Evolutionary conservation across 768 basidiomycete species (phyloP).

Genomic region (Xerocomus brunneocitrinus): DNA sequence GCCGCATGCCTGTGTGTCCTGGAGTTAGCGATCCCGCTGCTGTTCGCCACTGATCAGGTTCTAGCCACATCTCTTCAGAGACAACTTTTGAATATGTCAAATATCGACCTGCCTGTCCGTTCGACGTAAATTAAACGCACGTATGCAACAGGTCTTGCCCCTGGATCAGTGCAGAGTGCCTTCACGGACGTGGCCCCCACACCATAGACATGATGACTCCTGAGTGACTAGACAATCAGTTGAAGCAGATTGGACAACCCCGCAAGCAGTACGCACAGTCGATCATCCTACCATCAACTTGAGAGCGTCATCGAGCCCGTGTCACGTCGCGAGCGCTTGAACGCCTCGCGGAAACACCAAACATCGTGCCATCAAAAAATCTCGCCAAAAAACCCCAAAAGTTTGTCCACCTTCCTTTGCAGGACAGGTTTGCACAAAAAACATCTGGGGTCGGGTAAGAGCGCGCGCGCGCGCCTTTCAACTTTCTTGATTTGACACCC

Average conservation of each 20-base stretch:
- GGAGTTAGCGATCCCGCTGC: background rate
- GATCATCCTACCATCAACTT: background rate
- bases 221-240: constrained; percentile 6
- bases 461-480: constrained; percentile 6
- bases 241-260: background rate
- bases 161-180: background rate
- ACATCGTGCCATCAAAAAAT: background rate
- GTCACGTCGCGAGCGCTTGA: background rate
- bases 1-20: constrained; percentile 17
- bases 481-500: constrained; percentile 13
- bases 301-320: background rate
- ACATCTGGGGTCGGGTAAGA: constrained; percentile 1
- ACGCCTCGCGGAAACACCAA: background rate
- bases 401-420: constrained; percentile 14
- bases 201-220: background rate
- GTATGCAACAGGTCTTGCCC: constrained; percentile 1
- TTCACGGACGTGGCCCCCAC: background rate
- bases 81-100: constrained; percentile 8
- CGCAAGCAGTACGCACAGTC: background rate
- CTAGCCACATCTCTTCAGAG: constrained; percentile 6
- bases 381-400: background rate
- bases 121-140: constrained; percentile 21
- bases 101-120: constrained; percentile 2
- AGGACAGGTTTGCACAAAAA: background rate
- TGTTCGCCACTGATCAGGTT: background rate